Conservation (phyloP, 2,329 filamentous ascomycete genomes). For the Bretziella fagacearum region DNA sequence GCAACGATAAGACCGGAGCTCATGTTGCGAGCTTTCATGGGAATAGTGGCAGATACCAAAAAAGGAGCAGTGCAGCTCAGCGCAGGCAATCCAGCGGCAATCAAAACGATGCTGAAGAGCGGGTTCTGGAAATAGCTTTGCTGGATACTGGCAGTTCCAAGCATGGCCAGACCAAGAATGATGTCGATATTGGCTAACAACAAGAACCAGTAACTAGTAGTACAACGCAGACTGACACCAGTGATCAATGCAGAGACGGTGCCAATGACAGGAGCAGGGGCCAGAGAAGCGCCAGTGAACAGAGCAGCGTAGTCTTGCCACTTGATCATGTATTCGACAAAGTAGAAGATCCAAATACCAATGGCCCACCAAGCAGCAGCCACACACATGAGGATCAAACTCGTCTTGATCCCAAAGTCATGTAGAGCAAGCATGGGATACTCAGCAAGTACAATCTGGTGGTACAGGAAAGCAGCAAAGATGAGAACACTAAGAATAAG, state of each 20-base stretch:
- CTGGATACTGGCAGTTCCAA: constrained; percentile 8
- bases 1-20: constrained; percentile 41
- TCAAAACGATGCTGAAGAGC: constrained; percentile 40
- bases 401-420: constrained; percentile 18
- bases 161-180: constrained; percentile 26
- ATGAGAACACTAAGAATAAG: constrained; percentile 41
- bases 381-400: constrained; percentile 39
- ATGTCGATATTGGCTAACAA: constrained; percentile 28
- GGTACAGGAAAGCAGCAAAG: constrained; percentile 36
- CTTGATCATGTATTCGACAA: constrained; percentile 32
- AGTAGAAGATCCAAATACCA: constrained; percentile 35
- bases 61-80: constrained; percentile 45
- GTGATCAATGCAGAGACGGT: constrained; percentile 28
- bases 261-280: constrained; percentile 28
- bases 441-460: constrained; percentile 30
- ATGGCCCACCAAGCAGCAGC: constrained; percentile 37
- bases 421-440: constrained; percentile 37
- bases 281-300: constrained; percentile 28
- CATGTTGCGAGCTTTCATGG: constrained; percentile 28
- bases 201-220: constrained; percentile 22
- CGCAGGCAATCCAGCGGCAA: constrained; percentile 49
- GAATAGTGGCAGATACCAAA: constrained; percentile 37
- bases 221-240: constrained; percentile 26
- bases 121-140: constrained; percentile 48
- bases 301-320: constrained; percentile 27